Evolutionary conservation across 2,329 filamentous ascomycete genomes (phyloP).

Genomic region (Venturiaceae sp.): DNA sequence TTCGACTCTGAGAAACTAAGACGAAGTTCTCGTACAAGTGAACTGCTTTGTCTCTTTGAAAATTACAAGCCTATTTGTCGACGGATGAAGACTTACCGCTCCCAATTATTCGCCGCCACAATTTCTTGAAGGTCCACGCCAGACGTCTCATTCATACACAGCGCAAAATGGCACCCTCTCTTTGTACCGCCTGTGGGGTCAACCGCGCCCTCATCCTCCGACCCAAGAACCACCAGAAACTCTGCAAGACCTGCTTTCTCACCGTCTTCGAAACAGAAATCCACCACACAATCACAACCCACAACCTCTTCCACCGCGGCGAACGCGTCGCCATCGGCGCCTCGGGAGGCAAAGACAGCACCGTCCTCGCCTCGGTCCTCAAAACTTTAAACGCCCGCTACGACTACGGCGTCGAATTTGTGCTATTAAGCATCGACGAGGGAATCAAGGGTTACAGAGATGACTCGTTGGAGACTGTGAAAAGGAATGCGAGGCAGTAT

Average conservation of each 20-base stretch:
- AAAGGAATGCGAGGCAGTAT: conserved; percentile 85
- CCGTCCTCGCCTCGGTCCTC: conserved; percentile 85
- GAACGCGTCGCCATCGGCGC: conserved; percentile 91
- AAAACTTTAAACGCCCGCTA: conserved; percentile 91
- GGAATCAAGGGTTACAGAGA: conserved; percentile 96
- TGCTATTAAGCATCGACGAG: conserved; percentile 88
- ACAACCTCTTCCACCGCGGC: conserved; percentile 69
- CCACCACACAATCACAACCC: conserved; percentile 80
- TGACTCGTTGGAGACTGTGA: conserved; percentile 92
- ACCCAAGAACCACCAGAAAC: conserved; percentile 88
- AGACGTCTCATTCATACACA: neutral
- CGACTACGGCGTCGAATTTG: conserved; percentile 74
- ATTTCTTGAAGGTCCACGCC: neutral
- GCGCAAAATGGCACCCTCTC: conserved; percentile 59
- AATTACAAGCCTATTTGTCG: no score
- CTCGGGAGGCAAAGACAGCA: conserved; percentile 95
- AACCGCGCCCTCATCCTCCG: conserved; percentile 81
- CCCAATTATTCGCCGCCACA: neutral
- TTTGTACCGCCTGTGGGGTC: conserved; percentile 66
- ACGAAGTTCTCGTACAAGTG: no score
- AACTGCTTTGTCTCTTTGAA: no score
- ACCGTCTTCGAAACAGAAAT: conserved; percentile 83
- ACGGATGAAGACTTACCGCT: neutral
- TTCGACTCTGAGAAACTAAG: no score
- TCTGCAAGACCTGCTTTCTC: conserved; percentile 87